These are phyloP conservation scores for Dendryphion nanum DNA, from an alignment of 2,329 filamentous ascomycete genomes.

Conservation along the genomic window DNA sequence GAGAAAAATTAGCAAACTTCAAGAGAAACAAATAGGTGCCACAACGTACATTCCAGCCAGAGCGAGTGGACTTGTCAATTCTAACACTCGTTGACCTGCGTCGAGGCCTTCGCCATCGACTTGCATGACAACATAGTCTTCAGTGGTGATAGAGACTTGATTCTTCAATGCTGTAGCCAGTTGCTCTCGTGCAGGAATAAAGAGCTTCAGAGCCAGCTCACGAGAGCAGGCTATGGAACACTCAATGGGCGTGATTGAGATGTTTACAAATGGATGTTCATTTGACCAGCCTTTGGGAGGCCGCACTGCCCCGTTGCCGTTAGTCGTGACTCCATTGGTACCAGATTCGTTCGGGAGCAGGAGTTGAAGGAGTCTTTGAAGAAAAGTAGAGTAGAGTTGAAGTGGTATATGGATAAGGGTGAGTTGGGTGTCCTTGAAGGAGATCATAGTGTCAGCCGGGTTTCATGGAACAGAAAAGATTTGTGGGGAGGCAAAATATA, in stretches of 20 bases:
- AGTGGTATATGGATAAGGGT: slow-evolving; percentile 89
- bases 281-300: slow-evolving; percentile 45
- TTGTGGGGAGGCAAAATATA: slow-evolving; percentile 30
- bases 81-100: slow-evolving; percentile 85
- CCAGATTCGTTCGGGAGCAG: slow-evolving; percentile 63
- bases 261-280: slow-evolving; percentile 81
- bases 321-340: slow-evolving; percentile 14
- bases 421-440: slow-evolving; percentile 74
- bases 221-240: slow-evolving; percentile 88
- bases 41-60: slow-evolving; percentile 74
- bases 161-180: slow-evolving; percentile 51
- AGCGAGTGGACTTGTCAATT: slow-evolving; percentile 85
- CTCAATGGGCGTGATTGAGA: slow-evolving; percentile 88
- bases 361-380: slow-evolving; percentile 84
- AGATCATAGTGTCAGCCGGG: slow-evolving; percentile 36
- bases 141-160: slow-evolving; percentile 70
- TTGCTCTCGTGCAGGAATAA: slow-evolving; percentile 66
- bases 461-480: slow-evolving; percentile 14
- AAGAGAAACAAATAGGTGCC: no score
- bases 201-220: slow-evolving; percentile 70
- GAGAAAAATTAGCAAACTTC: no score
- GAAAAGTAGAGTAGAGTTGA: slow-evolving; percentile 70
- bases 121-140: slow-evolving; percentile 84
- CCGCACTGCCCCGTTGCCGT: slow-evolving; percentile 31
- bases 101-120: slow-evolving; percentile 89